These are phyloP conservation scores for Exophiala calicioides DNA, from an alignment of 2,329 filamentous ascomycete species.

Conservation along the genomic window DNA sequence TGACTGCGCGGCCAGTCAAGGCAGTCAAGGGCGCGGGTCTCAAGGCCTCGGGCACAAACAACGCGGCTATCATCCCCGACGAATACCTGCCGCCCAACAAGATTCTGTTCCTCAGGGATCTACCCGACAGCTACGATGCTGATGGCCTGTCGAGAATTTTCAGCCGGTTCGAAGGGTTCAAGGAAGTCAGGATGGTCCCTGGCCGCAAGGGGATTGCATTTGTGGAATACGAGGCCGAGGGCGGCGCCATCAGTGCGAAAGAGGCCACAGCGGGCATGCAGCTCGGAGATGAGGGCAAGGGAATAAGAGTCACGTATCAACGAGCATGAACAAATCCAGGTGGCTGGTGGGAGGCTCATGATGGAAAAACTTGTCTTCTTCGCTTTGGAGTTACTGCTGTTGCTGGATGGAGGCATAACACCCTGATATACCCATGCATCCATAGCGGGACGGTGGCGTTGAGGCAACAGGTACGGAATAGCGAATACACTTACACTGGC, in stretches of 20 bases:
- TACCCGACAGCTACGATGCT: constrained; percentile 82
- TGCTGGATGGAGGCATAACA: constrained; percentile 1
- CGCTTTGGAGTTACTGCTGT: constrained; percentile 10
- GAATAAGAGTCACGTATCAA: constrained; percentile 95
- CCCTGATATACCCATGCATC: constrained; percentile 26
- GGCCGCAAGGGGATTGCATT: constrained; percentile 88
- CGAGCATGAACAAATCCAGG: constrained; percentile 61
- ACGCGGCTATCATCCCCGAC: constrained; percentile 80
- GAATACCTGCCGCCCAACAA: constrained; percentile 98
- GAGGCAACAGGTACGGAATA: constrained; percentile 10
- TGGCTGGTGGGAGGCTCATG: background rate
- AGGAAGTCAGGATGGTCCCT: constrained; percentile 86
- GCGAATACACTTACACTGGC: background rate
- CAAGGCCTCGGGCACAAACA: constrained; percentile 70
- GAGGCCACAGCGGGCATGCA: constrained; percentile 86
- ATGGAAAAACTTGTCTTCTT: constrained; percentile 7
- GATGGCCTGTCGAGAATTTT: constrained; percentile 80
- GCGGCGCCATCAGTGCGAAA: constrained; percentile 87
- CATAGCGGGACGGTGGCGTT: constrained; percentile 13
- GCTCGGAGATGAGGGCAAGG: constrained; percentile 71
- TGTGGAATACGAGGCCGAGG: constrained; percentile 91
- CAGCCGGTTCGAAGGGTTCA: constrained; percentile 87
- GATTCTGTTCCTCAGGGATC: constrained; percentile 88
- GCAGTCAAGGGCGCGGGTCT: constrained; percentile 70
- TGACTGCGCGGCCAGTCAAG: constrained; percentile 52